Percentiles rank a stretch among this genome's conserved stretches.
Evolutionary conservation across 2,329 filamentous ascomycete species (phyloP).

Genomic region (Hypoxylon sp.): DNA sequence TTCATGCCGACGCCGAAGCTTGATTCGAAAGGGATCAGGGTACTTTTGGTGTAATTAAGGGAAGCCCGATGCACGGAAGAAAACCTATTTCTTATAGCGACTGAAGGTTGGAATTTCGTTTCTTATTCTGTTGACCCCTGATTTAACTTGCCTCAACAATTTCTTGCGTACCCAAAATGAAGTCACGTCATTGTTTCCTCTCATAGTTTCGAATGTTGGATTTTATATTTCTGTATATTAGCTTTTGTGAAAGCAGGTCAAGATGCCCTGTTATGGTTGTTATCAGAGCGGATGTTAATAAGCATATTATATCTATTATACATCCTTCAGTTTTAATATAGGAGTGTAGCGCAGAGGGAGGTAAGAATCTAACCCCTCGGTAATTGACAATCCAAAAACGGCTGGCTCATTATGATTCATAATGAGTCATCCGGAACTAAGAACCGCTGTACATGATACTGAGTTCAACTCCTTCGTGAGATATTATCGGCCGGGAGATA

Average conservation of each 20-base stretch:
- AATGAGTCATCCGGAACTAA: constrained; percentile 7
- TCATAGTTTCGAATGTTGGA: no score
- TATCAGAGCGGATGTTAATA: no score
- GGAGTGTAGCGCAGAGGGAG: background rate
- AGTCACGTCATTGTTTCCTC: no score
- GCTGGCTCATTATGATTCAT: constrained; percentile 14
- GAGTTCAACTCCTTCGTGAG: background rate
- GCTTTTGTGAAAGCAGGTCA: no score
- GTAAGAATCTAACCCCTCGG: background rate
- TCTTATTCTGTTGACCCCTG: background rate
- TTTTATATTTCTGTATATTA: no score
- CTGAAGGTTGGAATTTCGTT: background rate
- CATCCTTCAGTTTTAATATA: background rate
- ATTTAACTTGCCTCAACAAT: background rate
- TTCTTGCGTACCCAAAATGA: no score
- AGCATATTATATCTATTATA: no score
- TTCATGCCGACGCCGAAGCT: constrained; percentile 8
- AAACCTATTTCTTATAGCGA: background rate
- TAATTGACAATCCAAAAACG: background rate
- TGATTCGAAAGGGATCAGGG: constrained; percentile 12
- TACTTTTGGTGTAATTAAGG: background rate
- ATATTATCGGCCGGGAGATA: background rate
- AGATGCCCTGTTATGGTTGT: no score
- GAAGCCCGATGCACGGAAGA: background rate
- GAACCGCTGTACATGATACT: background rate